Conservation (phyloP, 2,329 filamentous ascomycete species). For the Ophiocordyceps sinensis region DNA sequence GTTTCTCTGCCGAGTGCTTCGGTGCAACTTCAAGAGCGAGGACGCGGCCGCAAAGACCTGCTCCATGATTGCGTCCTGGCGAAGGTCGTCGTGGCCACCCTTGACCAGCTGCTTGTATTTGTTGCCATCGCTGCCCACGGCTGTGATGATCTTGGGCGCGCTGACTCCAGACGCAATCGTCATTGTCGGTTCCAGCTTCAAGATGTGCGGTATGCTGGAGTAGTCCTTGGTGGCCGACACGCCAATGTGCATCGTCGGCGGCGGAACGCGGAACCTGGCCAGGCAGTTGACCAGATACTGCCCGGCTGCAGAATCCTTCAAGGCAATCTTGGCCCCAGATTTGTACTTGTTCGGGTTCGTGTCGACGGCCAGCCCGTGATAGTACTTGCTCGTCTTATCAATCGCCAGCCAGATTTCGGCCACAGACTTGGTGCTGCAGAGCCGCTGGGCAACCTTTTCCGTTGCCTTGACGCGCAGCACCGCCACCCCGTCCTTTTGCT, state of each 20-base stretch:
- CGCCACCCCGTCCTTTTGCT: conserved; percentile 59
- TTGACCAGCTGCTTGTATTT: conserved; percentile 88
- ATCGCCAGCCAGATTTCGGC: conserved; percentile 53
- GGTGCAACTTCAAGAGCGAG: conserved; percentile 72
- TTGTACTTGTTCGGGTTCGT: conserved; percentile 52
- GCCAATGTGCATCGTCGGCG: conserved; percentile 76
- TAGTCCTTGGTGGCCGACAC: conserved; percentile 65
- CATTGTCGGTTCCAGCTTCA: conserved; percentile 59
- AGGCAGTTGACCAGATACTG: conserved; percentile 48
- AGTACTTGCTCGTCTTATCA: conserved; percentile 56
- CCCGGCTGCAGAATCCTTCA: conserved; percentile 51
- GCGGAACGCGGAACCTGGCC: conserved; percentile 57
- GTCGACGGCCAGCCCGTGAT: conserved; percentile 50
- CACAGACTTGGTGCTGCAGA: conserved; percentile 38
- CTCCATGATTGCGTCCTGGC: conserved; percentile 98
- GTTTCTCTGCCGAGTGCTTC: conserved; percentile 73
- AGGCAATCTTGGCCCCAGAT: conserved; percentile 45
- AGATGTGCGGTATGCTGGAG: conserved; percentile 57
- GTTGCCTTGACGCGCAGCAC: conserved; percentile 63
- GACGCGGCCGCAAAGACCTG: conserved; percentile 97
- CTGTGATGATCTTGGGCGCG: conserved; percentile 84
- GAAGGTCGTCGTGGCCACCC: conserved; percentile 86
- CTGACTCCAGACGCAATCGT: conserved; percentile 82
- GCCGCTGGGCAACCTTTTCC: conserved; percentile 45
- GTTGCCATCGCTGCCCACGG: conserved; percentile 60